Evolutionary conservation across 2,329 filamentous ascomycete species (phyloP).

Genomic region (Colletotrichum simmondsii): DNA sequence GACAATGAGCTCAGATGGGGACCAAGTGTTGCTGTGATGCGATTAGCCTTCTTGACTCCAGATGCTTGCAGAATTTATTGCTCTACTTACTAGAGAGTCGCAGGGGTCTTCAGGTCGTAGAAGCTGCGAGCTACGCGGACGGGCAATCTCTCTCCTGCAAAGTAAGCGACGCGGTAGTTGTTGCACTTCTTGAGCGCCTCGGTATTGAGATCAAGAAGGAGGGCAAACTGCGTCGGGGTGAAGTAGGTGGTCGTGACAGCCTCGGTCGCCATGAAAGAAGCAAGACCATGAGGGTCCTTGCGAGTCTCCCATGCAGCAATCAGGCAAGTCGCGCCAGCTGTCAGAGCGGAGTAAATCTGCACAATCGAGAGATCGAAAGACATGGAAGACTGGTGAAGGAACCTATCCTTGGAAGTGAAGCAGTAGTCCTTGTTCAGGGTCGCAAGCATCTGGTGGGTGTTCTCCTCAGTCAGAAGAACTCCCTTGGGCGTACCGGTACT

Average conservation of each 20-base stretch:
- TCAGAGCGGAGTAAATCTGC: neutral
- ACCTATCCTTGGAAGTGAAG: constrained; percentile 36
- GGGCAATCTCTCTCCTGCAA: constrained; percentile 38
- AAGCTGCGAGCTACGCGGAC: constrained; percentile 38
- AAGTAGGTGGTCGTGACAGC: constrained; percentile 9
- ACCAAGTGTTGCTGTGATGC: neutral
- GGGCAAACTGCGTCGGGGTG: neutral
- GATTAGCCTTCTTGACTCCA: neutral
- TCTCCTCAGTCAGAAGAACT: constrained; percentile 39
- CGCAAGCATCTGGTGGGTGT: constrained; percentile 40
- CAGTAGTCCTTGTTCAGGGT: constrained; percentile 37
- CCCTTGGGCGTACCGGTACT: constrained; percentile 38
- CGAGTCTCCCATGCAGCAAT: constrained; percentile 39
- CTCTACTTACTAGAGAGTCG: constrained; percentile 3
- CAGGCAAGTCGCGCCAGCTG: constrained; percentile 36
- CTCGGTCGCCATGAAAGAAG: constrained; percentile 38
- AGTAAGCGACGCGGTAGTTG: constrained; percentile 38
- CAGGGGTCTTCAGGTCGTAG: constrained; percentile 38
- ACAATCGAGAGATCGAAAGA: neutral
- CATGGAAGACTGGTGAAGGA: constrained; percentile 37
- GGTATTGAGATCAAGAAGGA: constrained; percentile 38
- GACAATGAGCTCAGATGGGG: constrained; percentile 36
- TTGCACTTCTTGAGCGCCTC: constrained; percentile 35
- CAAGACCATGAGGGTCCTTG: constrained; percentile 39
- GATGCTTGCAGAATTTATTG: neutral